Percentiles rank a stretch among this genome's conserved stretches.
Conservation (phyloP, 2,329 filamentous ascomycete genomes). For the Tolypocladium guangdongense region DNA sequence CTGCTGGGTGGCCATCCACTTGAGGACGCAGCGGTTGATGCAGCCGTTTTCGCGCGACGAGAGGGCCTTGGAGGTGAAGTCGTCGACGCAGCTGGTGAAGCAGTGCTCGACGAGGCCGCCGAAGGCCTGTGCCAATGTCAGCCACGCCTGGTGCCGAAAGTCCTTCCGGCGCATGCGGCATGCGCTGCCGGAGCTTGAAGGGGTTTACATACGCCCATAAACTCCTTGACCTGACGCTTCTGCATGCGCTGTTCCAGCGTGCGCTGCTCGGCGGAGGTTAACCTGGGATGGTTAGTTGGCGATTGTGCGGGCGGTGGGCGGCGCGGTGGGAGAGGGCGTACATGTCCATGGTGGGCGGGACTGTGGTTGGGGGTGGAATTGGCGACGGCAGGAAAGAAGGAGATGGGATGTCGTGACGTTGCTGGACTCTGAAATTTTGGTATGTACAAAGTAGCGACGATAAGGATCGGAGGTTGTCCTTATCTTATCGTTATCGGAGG, state of each 20-base stretch:
- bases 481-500: neutral
- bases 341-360: constrained; percentile 8
- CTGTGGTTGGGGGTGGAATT: neutral
- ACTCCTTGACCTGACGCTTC: constrained; percentile 97
- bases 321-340: neutral
- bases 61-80: constrained; percentile 96
- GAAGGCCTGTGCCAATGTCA: constrained; percentile 20
- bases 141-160: neutral
- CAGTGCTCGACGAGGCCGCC: constrained; percentile 59
- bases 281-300: constrained; percentile 27
- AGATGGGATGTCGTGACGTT: constrained; percentile 1
- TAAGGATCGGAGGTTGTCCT: neutral
- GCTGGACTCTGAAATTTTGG: constrained; percentile 16
- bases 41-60: constrained; percentile 82
- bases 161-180: neutral
- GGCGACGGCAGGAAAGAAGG: neutral
- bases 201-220: constrained; percentile 72
- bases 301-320: neutral
- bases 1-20: constrained; percentile 86
- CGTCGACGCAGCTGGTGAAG: constrained; percentile 94
- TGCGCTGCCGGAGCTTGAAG: neutral
- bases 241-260: constrained; percentile 92
- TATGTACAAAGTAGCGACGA: neutral
- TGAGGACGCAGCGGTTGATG: constrained; percentile 89
- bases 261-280: constrained; percentile 73